These are phyloP conservation scores for Pseudogymnoascus sp. DNA, from an alignment of 2,329 filamentous ascomycete genomes.

Conservation along the genomic window DNA sequence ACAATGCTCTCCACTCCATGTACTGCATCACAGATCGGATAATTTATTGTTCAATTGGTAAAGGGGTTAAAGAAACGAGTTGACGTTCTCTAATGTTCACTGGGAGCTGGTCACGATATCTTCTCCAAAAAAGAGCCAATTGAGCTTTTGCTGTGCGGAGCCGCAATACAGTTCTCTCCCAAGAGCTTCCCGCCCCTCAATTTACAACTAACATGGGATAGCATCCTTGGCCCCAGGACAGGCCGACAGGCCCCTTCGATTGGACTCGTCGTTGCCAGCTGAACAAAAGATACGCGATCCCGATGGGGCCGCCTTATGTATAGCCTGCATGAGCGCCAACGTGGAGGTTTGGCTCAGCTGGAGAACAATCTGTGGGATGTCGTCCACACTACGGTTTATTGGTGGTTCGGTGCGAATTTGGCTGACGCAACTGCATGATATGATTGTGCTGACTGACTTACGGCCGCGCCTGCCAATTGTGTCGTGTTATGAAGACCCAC, in stretches of 20 bases:
- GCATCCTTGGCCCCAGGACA: conserved; percentile 1
- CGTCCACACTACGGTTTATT: neutral
- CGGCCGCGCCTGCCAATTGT: conserved; percentile 2
- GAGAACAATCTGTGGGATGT: neutral
- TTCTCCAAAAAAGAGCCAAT: neutral
- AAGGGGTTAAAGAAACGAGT: neutral
- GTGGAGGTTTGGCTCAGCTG: neutral
- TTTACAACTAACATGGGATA: conserved; percentile 1
- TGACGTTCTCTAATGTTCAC: neutral
- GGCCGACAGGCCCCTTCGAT: conserved; percentile 4
- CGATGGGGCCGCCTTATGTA: conserved; percentile 5
- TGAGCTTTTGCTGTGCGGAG: conserved; percentile 4
- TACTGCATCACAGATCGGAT: neutral
- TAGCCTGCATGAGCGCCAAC: conserved; percentile 6
- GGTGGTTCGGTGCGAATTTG: neutral
- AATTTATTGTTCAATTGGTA: conserved; percentile 7
- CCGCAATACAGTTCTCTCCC: neutral
- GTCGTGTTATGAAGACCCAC: neutral
- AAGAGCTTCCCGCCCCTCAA: neutral
- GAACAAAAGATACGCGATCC: conserved; percentile 7
- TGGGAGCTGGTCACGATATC: neutral
- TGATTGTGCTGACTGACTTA: conserved; percentile 1
- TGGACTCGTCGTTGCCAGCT: neutral
- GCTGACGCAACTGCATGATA: conserved; percentile 7
- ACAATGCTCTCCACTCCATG: neutral